phyloP scores from a whole-genome alignment of 2,329 filamentous ascomycete genomes.

The Didymella segeticola region DNA sequence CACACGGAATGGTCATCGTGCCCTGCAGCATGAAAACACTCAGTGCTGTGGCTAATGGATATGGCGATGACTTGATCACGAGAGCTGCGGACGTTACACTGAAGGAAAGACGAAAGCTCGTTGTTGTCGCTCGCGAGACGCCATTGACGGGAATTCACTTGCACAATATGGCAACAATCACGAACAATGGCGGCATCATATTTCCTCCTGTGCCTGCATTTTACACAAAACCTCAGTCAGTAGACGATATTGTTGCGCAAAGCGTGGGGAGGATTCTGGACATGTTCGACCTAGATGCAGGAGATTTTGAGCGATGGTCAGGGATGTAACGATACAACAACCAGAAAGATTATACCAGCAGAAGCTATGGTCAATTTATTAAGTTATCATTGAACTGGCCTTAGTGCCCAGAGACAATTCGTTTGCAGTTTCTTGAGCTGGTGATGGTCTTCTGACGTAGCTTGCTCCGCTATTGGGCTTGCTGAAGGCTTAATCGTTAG shows the following conservation, averaged over 20 bases:
- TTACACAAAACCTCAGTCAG: slow-evolving; percentile 19
- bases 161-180: slow-evolving; percentile 40
- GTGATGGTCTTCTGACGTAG: too few species aligned
- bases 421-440: too few species aligned
- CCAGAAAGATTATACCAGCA: too few species aligned
- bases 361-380: too few species aligned
- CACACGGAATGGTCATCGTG: slow-evolving; percentile 57
- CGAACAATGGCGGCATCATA: slow-evolving; percentile 9
- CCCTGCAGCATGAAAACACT: slow-evolving; percentile 60
- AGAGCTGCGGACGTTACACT: slow-evolving; percentile 56
- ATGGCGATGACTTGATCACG: slow-evolving; percentile 55
- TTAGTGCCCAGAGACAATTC: too few species aligned
- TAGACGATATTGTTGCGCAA: slow-evolving; percentile 43
- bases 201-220: slow-evolving; percentile 26
- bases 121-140: slow-evolving; percentile 51
- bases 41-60: slow-evolving; percentile 51
- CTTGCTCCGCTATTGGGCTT: too few species aligned
- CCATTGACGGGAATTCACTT: slow-evolving; percentile 54
- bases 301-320: too few species aligned
- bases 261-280: slow-evolving; percentile 58
- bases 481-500: too few species aligned
- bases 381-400: too few species aligned
- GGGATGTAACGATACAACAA: too few species aligned
- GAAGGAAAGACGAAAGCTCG: slow-evolving; percentile 55
- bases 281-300: too few species aligned